Evolutionary conservation across 1,284 basidiomycete genomes (phyloP), one percentile per base, ranked within the genome.

Genomic region (Boletellus sp.): DNA sequence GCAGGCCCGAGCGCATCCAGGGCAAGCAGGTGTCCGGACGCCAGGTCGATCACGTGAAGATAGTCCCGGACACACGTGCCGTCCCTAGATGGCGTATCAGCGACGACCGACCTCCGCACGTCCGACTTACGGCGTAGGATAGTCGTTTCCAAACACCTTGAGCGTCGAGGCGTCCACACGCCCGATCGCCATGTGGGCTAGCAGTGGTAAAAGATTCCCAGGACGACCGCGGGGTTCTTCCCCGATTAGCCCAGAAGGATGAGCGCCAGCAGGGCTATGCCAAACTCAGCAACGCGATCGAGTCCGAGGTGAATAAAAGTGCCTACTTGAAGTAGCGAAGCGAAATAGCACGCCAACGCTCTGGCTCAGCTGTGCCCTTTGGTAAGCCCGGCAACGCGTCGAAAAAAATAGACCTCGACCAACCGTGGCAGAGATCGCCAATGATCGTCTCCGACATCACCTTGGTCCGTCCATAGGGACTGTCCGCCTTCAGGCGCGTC

Each of bases 51-150:
- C 50, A 99, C 84, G 69, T 99, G 96, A 23, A 99, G 79, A 73
- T 99, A 99, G 73, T 99, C 96, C 46, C 96, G 89, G 23, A 96
- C 91, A 60, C 94, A 97, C 5, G 94, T 98, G 14, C 95, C 95
- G 66, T 99, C 95, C 30, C 88, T 87, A 47, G 36, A 8, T 49
- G 44, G 5, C 29, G n/a, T n/a, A 43, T 56, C 45, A 56, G 47
- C 49, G 17, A 52, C 19, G 4, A 16, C 25, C 9, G 27, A 14
- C 0, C 5, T 10, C 3, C 25, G 16, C 20, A 42, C 19, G 4
- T 25, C 33, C 14, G 16, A 69, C 86, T 60, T 57, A 91, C 88
- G 81, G 83, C 2, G 95, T 99, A 22, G 94, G 94, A 69, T 97
- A 99, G 70, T 99, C 94, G 66, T 96, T 92, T 40, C 96, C 96